A percentile compares a stretch with the other conserved stretches of the same genome.
Conservation (phyloP, 495 filamentous ascomycete genomes). For the Penicillium desertorum region DNA sequence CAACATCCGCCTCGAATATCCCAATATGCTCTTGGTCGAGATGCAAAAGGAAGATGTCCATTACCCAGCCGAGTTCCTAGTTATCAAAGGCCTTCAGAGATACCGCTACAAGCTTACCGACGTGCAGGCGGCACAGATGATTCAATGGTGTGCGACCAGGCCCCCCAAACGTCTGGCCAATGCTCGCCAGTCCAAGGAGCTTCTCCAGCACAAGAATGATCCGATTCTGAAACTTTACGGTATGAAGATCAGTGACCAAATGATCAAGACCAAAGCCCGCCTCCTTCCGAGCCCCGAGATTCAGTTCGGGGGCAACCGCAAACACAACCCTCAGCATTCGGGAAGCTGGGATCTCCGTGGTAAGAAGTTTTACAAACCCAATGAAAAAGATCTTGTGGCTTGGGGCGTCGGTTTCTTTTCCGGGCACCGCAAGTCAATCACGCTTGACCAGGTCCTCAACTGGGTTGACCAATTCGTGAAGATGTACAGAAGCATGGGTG, state of each 20-base stretch:
- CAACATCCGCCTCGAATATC: constrained; percentile 52
- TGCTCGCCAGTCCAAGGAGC: constrained; percentile 62
- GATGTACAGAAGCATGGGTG: constrained; percentile 71
- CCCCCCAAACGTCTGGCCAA: constrained; percentile 61
- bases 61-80: constrained; percentile 78
- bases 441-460: constrained; percentile 43
- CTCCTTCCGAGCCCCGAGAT: constrained; percentile 70
- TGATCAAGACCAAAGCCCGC: constrained; percentile 67
- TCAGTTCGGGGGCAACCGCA: constrained; percentile 53
- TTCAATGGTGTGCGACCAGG: constrained; percentile 73
- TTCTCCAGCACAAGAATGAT: constrained; percentile 69
- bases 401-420: constrained; percentile 70
- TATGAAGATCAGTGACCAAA: constrained; percentile 59
- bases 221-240: constrained; percentile 65
- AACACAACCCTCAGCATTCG: constrained; percentile 51
- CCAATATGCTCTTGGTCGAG: constrained; percentile 67
- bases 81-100: constrained; percentile 62
- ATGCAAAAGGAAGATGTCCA: constrained; percentile 61
- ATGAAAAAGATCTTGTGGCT: constrained; percentile 55
- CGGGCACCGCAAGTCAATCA: constrained; percentile 40
- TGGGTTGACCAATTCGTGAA: constrained; percentile 62
- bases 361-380: constrained; percentile 66
- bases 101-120: constrained; percentile 79
- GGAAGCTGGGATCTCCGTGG: constrained; percentile 87
- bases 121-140: constrained; percentile 70